A percentile compares a stretch with the other conserved stretches of the same genome.
These are phyloP conservation scores for Melaleuca quinquenervia DNA, from an alignment of 345 rosid genomes.

Conservation along the genomic window DNA sequence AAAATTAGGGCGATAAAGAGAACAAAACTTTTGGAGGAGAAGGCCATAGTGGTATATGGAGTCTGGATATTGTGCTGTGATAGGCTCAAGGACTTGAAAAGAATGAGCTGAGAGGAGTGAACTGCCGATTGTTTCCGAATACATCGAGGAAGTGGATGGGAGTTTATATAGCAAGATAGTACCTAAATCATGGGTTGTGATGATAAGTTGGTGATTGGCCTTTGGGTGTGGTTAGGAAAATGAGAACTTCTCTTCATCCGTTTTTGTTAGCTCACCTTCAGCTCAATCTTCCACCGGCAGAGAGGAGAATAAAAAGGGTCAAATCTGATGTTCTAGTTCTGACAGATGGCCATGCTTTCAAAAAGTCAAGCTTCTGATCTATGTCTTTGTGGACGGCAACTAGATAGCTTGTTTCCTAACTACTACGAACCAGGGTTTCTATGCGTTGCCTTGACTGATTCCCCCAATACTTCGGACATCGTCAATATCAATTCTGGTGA, in stretches of 20 bases:
- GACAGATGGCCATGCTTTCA: background rate
- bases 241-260: background rate
- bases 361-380: background rate
- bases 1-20: background rate
- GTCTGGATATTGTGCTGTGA: background rate
- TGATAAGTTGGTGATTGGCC: background rate
- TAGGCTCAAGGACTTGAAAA: background rate
- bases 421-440: background rate
- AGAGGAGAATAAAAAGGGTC: background rate
- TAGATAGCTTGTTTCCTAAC: background rate
- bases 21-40: background rate
- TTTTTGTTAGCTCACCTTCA: background rate
- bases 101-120: background rate
- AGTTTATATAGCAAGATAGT: background rate
- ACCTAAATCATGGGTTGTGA: background rate
- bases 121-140: background rate
- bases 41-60: background rate
- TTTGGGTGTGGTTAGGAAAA: background rate
- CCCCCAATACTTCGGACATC: too few relatives aligned
- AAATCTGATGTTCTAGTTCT: background rate
- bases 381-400: background rate
- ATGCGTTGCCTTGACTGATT: background rate
- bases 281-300: background rate
- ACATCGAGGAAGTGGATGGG: background rate
- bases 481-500: background rate